Evolutionary conservation across 176 grass and related monocot species (phyloP), one percentile per base, ranked within the genome.

Genomic region (Rhynchospora pubera): DNA sequence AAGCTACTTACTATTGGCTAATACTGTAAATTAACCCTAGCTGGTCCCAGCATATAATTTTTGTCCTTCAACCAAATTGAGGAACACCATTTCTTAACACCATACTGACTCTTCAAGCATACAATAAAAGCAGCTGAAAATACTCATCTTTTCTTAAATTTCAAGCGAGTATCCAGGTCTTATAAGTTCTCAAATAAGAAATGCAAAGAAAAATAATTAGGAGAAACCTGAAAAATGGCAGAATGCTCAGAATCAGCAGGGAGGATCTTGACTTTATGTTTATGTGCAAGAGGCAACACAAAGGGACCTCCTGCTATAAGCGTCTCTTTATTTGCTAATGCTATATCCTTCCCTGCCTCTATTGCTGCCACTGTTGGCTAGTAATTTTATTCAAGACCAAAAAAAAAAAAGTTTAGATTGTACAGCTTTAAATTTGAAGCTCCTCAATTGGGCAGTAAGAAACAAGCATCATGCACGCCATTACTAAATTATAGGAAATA

Each of bases 191-290:
- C 15, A 68, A 67, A 67, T 57, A n/a, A 34, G 77, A 68, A 73
- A 30, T 18, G 44, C 42, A 21, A 24, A 60, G 18, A 9, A 16
- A 68, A 86, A 30, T 2, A 55, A 5, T 5, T 68, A 16, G 59
- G 52, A 72, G 24, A 43, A 81, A 99, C 96, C 96, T 99, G 96
- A 81, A 99, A 99, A 88, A 99, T 95, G 52, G 96, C 96, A 84
- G 92, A 95, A 85, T 99, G 96, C 80, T 99, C 96, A 79, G 96
- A 99, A 99, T 99, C 96, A 80, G 96, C 96, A 56, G 97, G 97
- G 83, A 99, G 93, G 80, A 99, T 96, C 58, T 99, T 99, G 55
- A 99, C 97, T 59, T 99, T 99, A 64, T 99, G 91, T 58, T 95
- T 99, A 30, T 90, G 92, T 26, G 97, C 97, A 91, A 99, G 97